These are phyloP conservation scores for Pythium oligandrum DNA, from an alignment of 352 stramenopile genomes.

Conservation along the genomic window DNA sequence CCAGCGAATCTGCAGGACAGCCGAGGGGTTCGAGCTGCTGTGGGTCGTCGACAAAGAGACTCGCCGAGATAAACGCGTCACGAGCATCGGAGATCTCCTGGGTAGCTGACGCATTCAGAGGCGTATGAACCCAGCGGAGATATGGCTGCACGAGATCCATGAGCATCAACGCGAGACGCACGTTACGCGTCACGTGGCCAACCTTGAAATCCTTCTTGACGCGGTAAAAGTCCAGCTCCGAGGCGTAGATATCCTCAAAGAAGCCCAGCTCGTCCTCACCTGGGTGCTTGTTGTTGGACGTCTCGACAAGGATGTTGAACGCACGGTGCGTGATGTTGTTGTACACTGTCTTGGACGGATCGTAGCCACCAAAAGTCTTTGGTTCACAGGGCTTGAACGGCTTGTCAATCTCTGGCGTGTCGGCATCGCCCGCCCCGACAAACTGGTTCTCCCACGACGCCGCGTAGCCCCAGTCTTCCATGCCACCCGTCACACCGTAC, in stretches of 20 bases:
- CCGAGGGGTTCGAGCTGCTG: constrained; percentile 48
- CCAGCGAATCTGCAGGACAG: constrained; percentile 33
- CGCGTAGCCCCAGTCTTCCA: constrained; percentile 98
- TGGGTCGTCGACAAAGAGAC: constrained; percentile 31
- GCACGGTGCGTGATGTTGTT: constrained; percentile 90
- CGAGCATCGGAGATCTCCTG: constrained; percentile 4
- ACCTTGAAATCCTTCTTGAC: constrained; percentile 37
- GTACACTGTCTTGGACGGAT: constrained; percentile 87
- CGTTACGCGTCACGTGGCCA: constrained; percentile 94
- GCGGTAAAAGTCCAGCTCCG: constrained; percentile 59
- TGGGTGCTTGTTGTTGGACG: constrained; percentile 89
- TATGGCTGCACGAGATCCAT: constrained; percentile 96
- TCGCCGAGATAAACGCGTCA: constrained; percentile 37
- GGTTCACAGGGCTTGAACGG: constrained; percentile 82
- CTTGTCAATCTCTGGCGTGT: constrained; percentile 27
- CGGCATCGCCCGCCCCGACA: constrained; percentile 1
- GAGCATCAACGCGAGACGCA: constrained; percentile 92
- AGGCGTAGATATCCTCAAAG: constrained; percentile 56
- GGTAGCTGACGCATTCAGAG: background rate
- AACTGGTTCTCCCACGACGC: constrained; percentile 81
- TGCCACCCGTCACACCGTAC: constrained; percentile 95
- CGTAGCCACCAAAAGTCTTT: constrained; percentile 89
- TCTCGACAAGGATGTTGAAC: constrained; percentile 97
- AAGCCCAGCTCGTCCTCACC: constrained; percentile 61
- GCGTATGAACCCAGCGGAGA: constrained; percentile 69